phyloP scores from a whole-genome alignment of 306 rosid genomes.

The Pterocarpus macrocarpus region DNA sequence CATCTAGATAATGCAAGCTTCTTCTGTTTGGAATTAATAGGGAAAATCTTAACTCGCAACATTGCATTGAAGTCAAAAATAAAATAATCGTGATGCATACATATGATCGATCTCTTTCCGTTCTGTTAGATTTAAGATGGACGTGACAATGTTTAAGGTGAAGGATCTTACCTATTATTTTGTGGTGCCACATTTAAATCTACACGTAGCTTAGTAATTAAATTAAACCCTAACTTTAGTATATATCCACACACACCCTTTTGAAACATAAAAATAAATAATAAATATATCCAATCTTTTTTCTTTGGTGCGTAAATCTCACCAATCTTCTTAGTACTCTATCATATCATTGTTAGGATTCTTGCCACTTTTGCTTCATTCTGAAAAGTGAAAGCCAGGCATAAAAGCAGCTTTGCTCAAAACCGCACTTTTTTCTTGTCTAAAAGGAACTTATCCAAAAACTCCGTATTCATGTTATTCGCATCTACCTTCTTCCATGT shows the following conservation, averaged over 20 bases:
- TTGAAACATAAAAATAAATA: not conserved
- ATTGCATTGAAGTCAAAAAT: not conserved
- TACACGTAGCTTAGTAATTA: not conserved
- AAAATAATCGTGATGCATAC: not conserved
- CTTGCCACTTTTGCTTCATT: conserved; percentile 9
- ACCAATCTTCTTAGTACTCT: not conserved
- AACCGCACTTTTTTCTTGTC: not conserved
- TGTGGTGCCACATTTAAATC: not conserved
- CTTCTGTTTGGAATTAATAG: not conserved
- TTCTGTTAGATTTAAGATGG: not conserved
- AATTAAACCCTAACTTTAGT: not conserved
- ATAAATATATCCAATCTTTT: not conserved
- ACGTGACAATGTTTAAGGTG: not conserved
- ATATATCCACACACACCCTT: not conserved
- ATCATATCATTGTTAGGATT: not conserved
- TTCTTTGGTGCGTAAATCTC: not conserved
- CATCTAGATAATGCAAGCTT: not conserved
- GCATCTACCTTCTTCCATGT: not conserved
- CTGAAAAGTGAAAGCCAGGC: conserved; percentile 14
- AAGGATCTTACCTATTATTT: not conserved
- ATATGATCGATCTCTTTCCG: not conserved
- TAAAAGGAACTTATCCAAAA: conserved; percentile 13
- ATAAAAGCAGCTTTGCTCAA: conserved; percentile 27
- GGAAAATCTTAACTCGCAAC: not conserved
- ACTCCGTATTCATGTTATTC: conserved; percentile 1